Percentiles rank a stretch among this genome's conserved stretches.
phyloP scores from a whole-genome alignment of 306 rosid genomes.

The Trifolium pratense region DNA sequence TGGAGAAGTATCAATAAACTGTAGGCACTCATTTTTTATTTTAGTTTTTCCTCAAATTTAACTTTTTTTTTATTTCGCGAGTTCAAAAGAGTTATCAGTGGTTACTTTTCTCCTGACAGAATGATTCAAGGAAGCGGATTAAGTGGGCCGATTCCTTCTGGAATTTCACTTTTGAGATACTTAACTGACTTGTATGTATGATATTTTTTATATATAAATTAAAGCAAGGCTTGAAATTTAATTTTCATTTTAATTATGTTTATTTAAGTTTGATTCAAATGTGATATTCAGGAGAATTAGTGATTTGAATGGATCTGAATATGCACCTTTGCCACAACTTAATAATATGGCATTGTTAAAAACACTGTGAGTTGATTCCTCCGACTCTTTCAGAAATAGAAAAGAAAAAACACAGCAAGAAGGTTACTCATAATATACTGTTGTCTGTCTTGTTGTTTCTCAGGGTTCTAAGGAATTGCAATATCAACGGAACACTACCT shows the following conservation, averaged over 20 bases:
- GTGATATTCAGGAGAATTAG: constrained; percentile 58
- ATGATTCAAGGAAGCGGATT: constrained; percentile 68
- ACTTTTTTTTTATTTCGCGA: background rate
- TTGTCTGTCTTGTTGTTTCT: constrained; percentile 30
- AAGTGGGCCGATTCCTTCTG: constrained; percentile 72
- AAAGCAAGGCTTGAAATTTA: background rate
- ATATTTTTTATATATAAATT: background rate
- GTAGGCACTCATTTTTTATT: constrained; percentile 36
- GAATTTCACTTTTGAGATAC: constrained; percentile 46
- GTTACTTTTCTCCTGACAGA: constrained; percentile 48
- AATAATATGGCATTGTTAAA: constrained; percentile 37
- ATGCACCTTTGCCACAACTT: constrained; percentile 49
- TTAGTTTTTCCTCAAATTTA: background rate
- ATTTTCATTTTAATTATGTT: background rate
- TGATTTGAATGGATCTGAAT: constrained; percentile 57
- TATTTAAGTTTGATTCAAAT: background rate
- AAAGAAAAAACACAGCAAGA: background rate
- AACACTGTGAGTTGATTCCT: constrained; percentile 47
- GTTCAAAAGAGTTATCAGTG: background rate
- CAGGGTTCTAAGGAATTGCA: constrained; percentile 82
- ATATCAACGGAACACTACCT: constrained; percentile 62
- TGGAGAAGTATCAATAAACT: constrained; percentile 58
- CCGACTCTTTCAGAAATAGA: constrained; percentile 38
- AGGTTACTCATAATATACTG: background rate
- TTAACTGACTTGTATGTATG: constrained; percentile 61